Base-by-base conservation (phyloP, 305 asterid genomes). In the Fraxinus dipetala region DNA sequence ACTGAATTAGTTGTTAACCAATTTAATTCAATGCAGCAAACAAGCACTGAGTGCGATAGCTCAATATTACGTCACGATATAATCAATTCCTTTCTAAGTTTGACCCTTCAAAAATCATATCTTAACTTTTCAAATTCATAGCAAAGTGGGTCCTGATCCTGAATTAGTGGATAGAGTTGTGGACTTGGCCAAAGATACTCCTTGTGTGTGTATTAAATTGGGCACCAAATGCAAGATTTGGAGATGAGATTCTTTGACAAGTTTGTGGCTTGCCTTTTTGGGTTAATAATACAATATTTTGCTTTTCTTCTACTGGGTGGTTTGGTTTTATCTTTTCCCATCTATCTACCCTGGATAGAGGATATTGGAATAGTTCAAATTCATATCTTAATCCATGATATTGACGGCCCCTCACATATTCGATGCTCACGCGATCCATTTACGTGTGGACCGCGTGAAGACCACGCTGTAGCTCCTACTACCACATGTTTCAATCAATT, bases 171-270 rank as follows among this genome's bases (percentile, higher is more conserved):
- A 61, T 61, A 61, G 70, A 61, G 70, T 26, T 10, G 73, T 26
- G 73, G 73, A 65, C 73, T 65, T 65, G 73, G 73, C 73, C 73
- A 65, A 65, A 65, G 73, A 65, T 65, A 65, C 73, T 65, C 73
- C 36, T 8, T 63, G 32, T 65, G 32, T 26, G 73, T 26, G 70
- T 61, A 6, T 22, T 7, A 6, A 6, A 59, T 59, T 59, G 31
- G 72, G 72, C 35, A 65, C 72, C 72, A 65, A 65, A 24, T 65
- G 73, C 35, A 5, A 28, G 31, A 65, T 24, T 65, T 65, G 73
- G 73, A 24, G 73, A 65, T 65, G 35, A 26, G 73, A 10, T 65
- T 65, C 73, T 65, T 65, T 65, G 73, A 24, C 35, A 65, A 65
- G 35, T 65, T 65, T 65, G 36, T 65, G 73, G 35, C 73, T 65